These are phyloP conservation scores for Malbranchea zuffiana DNA, from an alignment of 2,329 filamentous ascomycete species.

Conservation along the genomic window DNA sequence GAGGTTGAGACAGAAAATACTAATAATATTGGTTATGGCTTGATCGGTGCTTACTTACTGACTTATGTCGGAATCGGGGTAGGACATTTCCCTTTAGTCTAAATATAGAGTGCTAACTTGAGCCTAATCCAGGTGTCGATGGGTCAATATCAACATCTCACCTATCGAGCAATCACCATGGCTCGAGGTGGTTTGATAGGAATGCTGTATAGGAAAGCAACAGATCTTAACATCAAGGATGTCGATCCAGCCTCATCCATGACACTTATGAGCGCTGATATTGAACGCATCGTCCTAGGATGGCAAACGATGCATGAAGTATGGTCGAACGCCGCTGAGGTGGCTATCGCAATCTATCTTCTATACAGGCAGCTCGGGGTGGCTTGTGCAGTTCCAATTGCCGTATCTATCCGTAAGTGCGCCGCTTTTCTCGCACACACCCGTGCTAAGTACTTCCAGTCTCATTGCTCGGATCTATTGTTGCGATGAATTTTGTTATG, in stretches of 20 bases:
- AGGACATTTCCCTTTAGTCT: slow-evolving; percentile 11
- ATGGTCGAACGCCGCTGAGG: slow-evolving; percentile 36
- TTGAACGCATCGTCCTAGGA: slow-evolving; percentile 35
- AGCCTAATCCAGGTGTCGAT: slow-evolving; percentile 25
- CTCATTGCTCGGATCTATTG: slow-evolving; percentile 27
- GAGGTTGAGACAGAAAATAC: slow-evolving; percentile 21
- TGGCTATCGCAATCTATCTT: slow-evolving; percentile 37
- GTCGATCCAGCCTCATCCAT: slow-evolving; percentile 30
- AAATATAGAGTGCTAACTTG: slow-evolving; percentile 2
- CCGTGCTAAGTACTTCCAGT: too few species aligned
- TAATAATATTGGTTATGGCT: slow-evolving; percentile 31
- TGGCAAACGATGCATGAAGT: slow-evolving; percentile 36
- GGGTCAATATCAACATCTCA: slow-evolving; percentile 33
- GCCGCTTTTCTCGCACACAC: too few species aligned
- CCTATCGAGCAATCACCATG: slow-evolving; percentile 36
- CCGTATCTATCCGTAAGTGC: slow-evolving; percentile 31
- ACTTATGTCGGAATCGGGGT: slow-evolving; percentile 36
- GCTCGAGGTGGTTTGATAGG: slow-evolving; percentile 36
- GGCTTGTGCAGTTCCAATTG: slow-evolving; percentile 37
- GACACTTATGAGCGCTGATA: slow-evolving; percentile 38
- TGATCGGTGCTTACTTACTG: slow-evolving; percentile 35
- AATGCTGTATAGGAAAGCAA: slow-evolving; percentile 41
- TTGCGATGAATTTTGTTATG: slow-evolving; percentile 30
- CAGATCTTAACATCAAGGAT: slow-evolving; percentile 23
- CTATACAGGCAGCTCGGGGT: slow-evolving; percentile 33